Evolutionary conservation across 1,139 yeast genomes (phyloP).

Genomic region (Candida tropicalis): DNA sequence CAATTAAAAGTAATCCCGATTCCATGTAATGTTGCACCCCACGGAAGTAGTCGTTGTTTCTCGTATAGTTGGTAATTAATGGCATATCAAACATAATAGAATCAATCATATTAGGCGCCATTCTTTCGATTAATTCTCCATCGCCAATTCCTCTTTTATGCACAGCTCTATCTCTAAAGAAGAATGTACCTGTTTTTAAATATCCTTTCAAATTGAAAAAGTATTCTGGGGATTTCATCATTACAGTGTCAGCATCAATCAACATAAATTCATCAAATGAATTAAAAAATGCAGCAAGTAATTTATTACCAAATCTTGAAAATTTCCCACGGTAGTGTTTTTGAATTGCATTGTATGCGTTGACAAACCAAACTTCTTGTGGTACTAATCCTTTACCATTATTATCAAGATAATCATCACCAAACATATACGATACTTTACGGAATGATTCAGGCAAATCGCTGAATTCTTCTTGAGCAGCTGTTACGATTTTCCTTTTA

Average conservation of each 20-base stretch:
- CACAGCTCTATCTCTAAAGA: constrained; percentile 50
- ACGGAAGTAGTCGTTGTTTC: constrained; percentile 31
- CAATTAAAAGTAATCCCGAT: constrained; percentile 51
- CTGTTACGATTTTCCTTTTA: constrained; percentile 25
- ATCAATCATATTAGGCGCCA: constrained; percentile 46
- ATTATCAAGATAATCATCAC: constrained; percentile 23
- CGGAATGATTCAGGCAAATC: constrained; percentile 28
- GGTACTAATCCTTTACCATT: constrained; percentile 33
- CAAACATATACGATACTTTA: constrained; percentile 24
- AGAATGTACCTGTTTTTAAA: constrained; percentile 40
- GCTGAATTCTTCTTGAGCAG: constrained; percentile 26
- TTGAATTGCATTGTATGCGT: constrained; percentile 37
- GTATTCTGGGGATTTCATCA: constrained; percentile 36
- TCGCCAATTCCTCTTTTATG: constrained; percentile 33
- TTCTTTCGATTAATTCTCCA: constrained; percentile 33
- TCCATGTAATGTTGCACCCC: constrained; percentile 50
- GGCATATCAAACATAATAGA: constrained; percentile 33
- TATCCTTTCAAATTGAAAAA: constrained; percentile 44
- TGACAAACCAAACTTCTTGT: constrained; percentile 49
- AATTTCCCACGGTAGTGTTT: constrained; percentile 30
- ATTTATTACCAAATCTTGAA: constrained; percentile 48
- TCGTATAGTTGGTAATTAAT: constrained; percentile 33
- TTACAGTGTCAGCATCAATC: constrained; percentile 54
- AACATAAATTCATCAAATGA: constrained; percentile 52
- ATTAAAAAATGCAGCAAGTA: constrained; percentile 51